Percentiles rank a stretch among this genome's conserved stretches.
phyloP scores from a whole-genome alignment of 345 rosid species.

The Brassica nigra region DNA sequence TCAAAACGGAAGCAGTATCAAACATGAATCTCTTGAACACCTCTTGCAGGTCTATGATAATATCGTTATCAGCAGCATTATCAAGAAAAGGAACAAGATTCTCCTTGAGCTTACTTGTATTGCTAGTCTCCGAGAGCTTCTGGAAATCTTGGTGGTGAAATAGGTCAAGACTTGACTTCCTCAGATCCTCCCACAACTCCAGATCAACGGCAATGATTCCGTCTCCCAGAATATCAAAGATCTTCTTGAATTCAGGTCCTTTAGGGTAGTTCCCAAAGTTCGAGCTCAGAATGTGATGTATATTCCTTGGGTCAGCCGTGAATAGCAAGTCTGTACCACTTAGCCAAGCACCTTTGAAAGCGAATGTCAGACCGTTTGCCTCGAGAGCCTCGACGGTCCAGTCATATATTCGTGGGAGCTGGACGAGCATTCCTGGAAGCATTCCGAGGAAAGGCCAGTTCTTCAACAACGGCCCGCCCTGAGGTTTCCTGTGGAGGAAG shows the following conservation, averaged over 20 bases:
- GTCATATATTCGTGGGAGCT: neutral
- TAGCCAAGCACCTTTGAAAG: slow-evolving; percentile 6
- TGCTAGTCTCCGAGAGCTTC: neutral
- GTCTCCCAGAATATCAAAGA: slow-evolving; percentile 24
- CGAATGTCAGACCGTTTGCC: neutral
- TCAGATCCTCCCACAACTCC: slow-evolving; percentile 20
- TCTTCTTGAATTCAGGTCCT: neutral
- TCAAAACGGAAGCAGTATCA: slow-evolving; percentile 30
- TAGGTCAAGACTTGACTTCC: slow-evolving; percentile 10
- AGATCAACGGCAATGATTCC: slow-evolving; percentile 4
- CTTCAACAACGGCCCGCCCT: neutral
- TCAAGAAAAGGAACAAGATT: slow-evolving; percentile 18
- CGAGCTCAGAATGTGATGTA: slow-evolving; percentile 14
- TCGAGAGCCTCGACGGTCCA: neutral
- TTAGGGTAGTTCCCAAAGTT: slow-evolving; percentile 27
- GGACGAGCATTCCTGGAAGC: slow-evolving; percentile 3
- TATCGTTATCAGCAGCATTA: neutral
- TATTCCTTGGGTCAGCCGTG: slow-evolving; percentile 23
- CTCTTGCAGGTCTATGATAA: slow-evolving; percentile 35
- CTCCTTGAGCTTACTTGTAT: slow-evolving; percentile 15
- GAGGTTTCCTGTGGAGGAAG: slow-evolving; percentile 18
- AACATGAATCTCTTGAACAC: slow-evolving; percentile 38
- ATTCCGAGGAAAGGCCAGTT: slow-evolving; percentile 22
- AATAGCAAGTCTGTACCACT: neutral
- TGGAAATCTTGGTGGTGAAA: slow-evolving; percentile 19